Conservation (phyloP, 129 eudicot genomes). For the Arctium minus region DNA sequence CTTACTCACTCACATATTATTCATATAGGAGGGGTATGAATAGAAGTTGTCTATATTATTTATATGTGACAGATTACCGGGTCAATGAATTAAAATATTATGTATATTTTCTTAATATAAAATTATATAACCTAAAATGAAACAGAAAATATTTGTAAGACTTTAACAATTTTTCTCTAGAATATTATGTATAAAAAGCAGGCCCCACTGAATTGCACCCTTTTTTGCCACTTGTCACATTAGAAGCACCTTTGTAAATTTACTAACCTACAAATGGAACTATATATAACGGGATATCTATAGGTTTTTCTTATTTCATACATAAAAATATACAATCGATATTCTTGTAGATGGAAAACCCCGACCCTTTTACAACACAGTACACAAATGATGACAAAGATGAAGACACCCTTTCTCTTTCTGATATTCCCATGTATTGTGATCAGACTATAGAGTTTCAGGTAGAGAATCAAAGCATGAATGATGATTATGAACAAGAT, state of each 20-base stretch:
- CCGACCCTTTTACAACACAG: neutral
- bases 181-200: neutral
- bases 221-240: conserved; percentile 27
- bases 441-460: neutral
- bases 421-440: conserved; percentile 24
- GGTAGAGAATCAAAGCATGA: neutral
- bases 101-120: neutral
- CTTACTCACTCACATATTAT: no score
- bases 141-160: neutral
- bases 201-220: conserved; percentile 4
- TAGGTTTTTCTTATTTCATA: neutral
- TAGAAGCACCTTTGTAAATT: neutral
- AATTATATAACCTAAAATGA: no score
- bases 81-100: neutral
- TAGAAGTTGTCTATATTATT: neutral
- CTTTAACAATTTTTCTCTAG: neutral
- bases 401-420: conserved; percentile 40
- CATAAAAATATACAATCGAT: neutral
- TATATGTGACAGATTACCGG: neutral
- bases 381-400: conserved; percentile 8
- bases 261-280: neutral
- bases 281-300: neutral
- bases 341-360: conserved; percentile 3
- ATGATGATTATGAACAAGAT: conserved; percentile 16
- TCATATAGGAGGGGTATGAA: no score